A percentile compares a stretch with the other conserved stretches of the same genome.
phyloP scores from a whole-genome alignment of 129 eudicot genomes.

The Erigeron canadensis region DNA sequence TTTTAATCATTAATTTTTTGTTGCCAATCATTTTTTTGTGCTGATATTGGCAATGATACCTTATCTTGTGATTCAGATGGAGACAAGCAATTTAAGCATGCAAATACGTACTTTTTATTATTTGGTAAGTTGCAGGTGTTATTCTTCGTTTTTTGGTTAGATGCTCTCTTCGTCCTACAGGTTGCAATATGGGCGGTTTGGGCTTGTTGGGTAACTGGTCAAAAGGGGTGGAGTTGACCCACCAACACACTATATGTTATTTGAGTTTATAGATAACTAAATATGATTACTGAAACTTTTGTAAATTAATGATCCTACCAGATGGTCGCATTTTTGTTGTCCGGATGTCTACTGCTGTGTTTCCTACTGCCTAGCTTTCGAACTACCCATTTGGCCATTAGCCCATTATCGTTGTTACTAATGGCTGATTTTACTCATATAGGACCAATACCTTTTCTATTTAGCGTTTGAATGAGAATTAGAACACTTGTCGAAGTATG shows the following conservation, averaged over 20 bases:
- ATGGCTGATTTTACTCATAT: not conserved
- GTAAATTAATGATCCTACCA: too few relatives aligned
- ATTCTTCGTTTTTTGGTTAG: conserved; percentile 4
- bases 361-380: too few relatives aligned
- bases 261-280: not conserved
- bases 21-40: conserved; percentile 15
- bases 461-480: not conserved
- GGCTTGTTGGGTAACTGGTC: not conserved
- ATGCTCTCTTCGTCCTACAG: not conserved
- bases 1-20: not conserved
- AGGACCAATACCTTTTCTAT: not conserved
- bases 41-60: not conserved
- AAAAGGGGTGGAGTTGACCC: not conserved
- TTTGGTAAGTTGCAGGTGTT: conserved; percentile 54
- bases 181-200: not conserved
- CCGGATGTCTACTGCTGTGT: too few relatives aligned
- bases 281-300: too few relatives aligned
- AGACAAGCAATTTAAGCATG: conserved; percentile 57
- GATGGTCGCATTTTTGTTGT: too few relatives aligned
- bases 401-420: too few relatives aligned
- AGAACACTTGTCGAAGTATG: not conserved
- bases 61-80: conserved; percentile 52
- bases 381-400: too few relatives aligned
- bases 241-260: not conserved
- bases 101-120: conserved; percentile 41